A percentile compares a stretch with the other conserved stretches of the same genome.
phyloP scores from a whole-genome alignment of 306 rosid species.

The Arachis stenosperma region DNA sequence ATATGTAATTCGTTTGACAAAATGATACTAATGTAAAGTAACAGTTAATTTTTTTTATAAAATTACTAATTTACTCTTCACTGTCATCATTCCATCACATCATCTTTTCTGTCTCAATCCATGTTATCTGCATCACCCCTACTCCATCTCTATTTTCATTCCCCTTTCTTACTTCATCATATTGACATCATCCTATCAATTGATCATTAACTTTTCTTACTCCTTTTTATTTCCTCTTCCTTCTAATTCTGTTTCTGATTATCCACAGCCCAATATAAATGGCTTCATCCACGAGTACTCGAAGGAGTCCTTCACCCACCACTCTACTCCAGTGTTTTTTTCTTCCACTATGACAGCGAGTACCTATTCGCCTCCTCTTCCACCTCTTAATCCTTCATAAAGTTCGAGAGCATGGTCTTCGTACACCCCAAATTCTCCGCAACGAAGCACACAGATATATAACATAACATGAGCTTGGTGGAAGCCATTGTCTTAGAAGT shows the following conservation, averaged over 20 bases:
- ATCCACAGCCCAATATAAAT: conserved; percentile 8
- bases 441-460: conserved; percentile 53
- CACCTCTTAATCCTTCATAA: conserved; percentile 47
- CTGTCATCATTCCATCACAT: too few species aligned
- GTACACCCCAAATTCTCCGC: conserved; percentile 68
- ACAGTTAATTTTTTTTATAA: too few species aligned
- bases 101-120: too few species aligned
- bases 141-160: too few species aligned
- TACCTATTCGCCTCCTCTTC: conserved; percentile 68
- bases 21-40: too few species aligned
- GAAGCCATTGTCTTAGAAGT: conserved; percentile 86
- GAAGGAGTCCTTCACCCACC: conserved; percentile 60
- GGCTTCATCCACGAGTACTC: conserved; percentile 82
- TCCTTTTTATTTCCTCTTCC: too few species aligned
- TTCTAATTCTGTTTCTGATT: background rate
- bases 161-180: too few species aligned
- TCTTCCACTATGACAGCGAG: conserved; percentile 95
- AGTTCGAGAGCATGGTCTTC: conserved; percentile 72
- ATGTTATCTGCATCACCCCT: too few species aligned
- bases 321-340: conserved; percentile 67
- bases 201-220: too few species aligned
- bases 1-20: too few species aligned
- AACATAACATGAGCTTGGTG: conserved; percentile 73
- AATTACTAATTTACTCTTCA: too few species aligned
- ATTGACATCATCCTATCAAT: too few species aligned